phyloP scores from a whole-genome alignment of 1,284 basidiomycete genomes.

The Apiotrichum laibachii region DNA sequence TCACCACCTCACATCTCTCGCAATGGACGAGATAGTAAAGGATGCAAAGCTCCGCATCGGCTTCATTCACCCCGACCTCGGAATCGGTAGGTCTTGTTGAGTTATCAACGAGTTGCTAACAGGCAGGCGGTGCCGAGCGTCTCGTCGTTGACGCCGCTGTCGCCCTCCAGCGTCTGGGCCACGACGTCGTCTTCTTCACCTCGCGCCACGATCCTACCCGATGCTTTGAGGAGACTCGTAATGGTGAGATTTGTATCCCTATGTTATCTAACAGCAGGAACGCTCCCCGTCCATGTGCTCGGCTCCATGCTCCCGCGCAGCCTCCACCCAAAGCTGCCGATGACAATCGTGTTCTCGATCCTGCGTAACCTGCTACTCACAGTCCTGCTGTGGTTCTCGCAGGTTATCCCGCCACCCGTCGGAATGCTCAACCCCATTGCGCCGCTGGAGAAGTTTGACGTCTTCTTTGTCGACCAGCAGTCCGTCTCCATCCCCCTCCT shows the following conservation, averaged over 20 bases:
- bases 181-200: conserved; percentile 88
- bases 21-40: conserved; percentile 5
- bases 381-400: conserved; percentile 59
- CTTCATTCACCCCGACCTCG: conserved; percentile 92
- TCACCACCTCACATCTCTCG: background rate
- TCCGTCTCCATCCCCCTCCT: conserved; percentile 86
- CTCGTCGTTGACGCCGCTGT: conserved; percentile 95
- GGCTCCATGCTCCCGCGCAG: conserved; percentile 75
- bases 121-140: conserved; percentile 84
- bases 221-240: conserved; percentile 84
- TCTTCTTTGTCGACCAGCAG: conserved; percentile 93
- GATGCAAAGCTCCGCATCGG: conserved; percentile 59
- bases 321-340: conserved; percentile 69
- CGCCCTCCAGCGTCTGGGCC: conserved; percentile 77
- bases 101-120: conserved; percentile 1
- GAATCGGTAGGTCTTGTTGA: conserved; percentile 67
- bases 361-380: conserved; percentile 80
- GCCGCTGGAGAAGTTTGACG: conserved; percentile 60
- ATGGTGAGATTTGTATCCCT: conserved; percentile 59
- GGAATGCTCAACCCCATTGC: conserved; percentile 42
- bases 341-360: conserved; percentile 76
- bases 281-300: conserved; percentile 74
- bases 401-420: conserved; percentile 39
- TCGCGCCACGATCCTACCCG: conserved; percentile 82
- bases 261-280: conserved; percentile 58